Evolutionary conservation across 169 alveolate genomes (phyloP), one percentile per base, ranked within the genome.

Genomic region (Perkinsus marinus): DNA sequence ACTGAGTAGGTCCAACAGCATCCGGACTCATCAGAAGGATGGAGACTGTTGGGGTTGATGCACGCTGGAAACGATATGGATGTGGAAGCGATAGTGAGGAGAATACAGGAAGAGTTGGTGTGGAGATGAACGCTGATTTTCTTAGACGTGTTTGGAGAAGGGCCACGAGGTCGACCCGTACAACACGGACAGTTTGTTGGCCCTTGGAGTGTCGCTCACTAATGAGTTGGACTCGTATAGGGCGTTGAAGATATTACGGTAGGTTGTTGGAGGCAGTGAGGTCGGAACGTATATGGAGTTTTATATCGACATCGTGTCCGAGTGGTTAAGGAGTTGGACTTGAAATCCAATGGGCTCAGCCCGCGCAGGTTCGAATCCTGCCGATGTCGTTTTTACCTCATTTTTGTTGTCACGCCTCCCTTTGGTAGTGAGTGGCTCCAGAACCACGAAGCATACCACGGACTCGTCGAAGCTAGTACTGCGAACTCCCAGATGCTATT

Each of bases 361-460:
- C 98, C 98, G 98, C 98, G 97, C 98, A 97, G 98, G 98, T 97
- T 97, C 98, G 94, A 97, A 97, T 96, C 98, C 98, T 97, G 98
- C 97, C 95, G 97, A 97, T 97, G 98, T 96, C 98, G 98, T 22
- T 92, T 39, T 93, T 10, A 13, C 79, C 3, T 13, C 26, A 57
- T 57, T 57, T 57, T 19, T 57, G 9, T 6, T 57, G 93, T 94
- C 89, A 90, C 92, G 9, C 46, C 79, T 26, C 22, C 79, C 7
- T n/a, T 13, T 57, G 26, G 3, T 30, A 57, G 79, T 13, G 79
- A 57, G 34, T 57, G 79, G 79, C 79, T 57, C 79, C 79, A 57
- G 34, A 57, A 57, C 79, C 79, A 57, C 79, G 79, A 57, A 57
- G 34, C 79, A 13, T 57, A 57, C 22, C 79, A 57, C 34, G 79